Evolutionary conservation across 495 filamentous ascomycete genomes (phyloP), one percentile per base, ranked within the genome.

Genomic region (Darksidea phi): DNA sequence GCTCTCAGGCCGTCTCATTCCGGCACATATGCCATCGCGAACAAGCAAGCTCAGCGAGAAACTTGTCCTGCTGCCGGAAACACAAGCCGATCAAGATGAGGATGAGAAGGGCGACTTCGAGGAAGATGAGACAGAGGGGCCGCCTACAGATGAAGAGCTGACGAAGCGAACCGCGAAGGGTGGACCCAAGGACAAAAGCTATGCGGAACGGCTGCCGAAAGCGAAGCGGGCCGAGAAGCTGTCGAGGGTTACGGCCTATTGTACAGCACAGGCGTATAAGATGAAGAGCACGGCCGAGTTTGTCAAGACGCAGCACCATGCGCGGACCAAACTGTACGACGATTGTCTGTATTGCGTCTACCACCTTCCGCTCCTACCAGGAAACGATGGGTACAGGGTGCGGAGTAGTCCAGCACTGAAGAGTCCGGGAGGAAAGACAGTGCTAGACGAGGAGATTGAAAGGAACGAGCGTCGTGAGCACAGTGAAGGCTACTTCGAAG

Each of bases 311-410:
- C 84, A 84, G 69, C 94, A 99, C 80, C 86, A 87, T n/a, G 95
- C 91, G 0, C 84, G 89, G 75, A 95, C 92, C 41, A 99, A 99
- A 73, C 80, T 97, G n/a, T 99, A 99, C 73, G 95, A 97, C 73
- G 95, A 99, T 70, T 97, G 95, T 70, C 79, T 99, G 18, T 99
- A 99, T 68, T 88, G 85, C 5, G 94, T 93, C 28, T 99, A 97
- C 73, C 92, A 97, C 75, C 76, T 96, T 24, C 94, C 94, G 8
- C 72, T 99, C 48, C 76, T 97, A 49, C 86, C 88, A 6, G 95
- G 94, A 0, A 79, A 77, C 43, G 90, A 94, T 34, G 94, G 95
- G 6, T 96, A 90, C 69, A 79, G 94, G 48, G 73, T 97, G 43
- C 80, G 89, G 61, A 97, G 93, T 69, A 91, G 90, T 67, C 94